Conservation (phyloP, 129 eudicot species). For the Saussurea involucrata region DNA sequence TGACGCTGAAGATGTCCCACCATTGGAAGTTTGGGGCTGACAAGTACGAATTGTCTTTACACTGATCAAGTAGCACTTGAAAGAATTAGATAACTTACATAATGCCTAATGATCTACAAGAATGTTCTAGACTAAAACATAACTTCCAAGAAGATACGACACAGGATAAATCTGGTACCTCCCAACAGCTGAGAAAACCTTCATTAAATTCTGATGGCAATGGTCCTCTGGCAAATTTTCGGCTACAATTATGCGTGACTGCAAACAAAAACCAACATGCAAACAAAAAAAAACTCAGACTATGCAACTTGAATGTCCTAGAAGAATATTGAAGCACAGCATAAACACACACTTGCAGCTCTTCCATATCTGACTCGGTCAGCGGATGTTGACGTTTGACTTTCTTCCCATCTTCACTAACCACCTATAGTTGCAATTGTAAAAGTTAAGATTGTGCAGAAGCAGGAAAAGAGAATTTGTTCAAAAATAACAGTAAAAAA, state of each 20-base stretch:
- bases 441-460: background rate
- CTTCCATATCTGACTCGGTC: conserved; percentile 79
- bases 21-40: conserved; percentile 75
- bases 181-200: conserved; percentile 85
- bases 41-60: conserved; percentile 96
- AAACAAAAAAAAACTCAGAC: background rate
- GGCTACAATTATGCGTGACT: conserved; percentile 91
- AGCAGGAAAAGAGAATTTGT: background rate
- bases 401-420: conserved; percentile 91
- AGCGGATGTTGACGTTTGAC: conserved; percentile 69
- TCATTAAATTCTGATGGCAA: conserved; percentile 93
- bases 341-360: conserved; percentile 57
- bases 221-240: conserved; percentile 96
- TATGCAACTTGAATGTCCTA: background rate
- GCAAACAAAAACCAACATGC: background rate
- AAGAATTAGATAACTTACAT: conserved; percentile 8
- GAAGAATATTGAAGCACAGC: conserved; percentile 1
- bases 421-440: conserved; percentile 40
- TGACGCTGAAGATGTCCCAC: conserved; percentile 63
- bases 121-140: background rate
- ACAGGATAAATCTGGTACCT: conserved; percentile 46
- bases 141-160: background rate
- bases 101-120: background rate
- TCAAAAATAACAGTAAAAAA: background rate
- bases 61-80: conserved; percentile 38